Percentiles rank a stretch among this genome's conserved stretches.
Conservation (phyloP, 1,284 basidiomycete genomes). For the Apiotrichum akiyoshidainum region DNA sequence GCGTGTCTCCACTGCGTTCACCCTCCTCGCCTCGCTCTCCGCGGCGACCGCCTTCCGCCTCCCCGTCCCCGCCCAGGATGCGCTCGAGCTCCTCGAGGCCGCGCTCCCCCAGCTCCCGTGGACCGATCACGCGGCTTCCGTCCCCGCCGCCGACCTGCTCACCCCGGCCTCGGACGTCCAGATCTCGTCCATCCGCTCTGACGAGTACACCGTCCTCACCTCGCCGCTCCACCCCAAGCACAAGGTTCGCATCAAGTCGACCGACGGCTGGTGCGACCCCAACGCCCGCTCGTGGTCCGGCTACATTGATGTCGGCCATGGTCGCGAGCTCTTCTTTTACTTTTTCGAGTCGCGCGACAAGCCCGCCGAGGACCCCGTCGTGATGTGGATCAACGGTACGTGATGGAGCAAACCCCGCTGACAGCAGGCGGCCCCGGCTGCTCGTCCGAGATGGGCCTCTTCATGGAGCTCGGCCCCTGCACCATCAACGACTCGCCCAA, state of each 20-base stretch:
- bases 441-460: slow-evolving; percentile 52
- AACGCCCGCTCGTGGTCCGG: slow-evolving; percentile 49
- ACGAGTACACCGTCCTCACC: slow-evolving; percentile 31
- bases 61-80: too few species aligned
- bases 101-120: background rate
- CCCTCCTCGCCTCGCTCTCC: too few species aligned
- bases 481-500: slow-evolving; percentile 41
- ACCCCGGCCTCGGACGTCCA: slow-evolving; percentile 32
- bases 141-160: slow-evolving; percentile 11
- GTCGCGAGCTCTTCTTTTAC: slow-evolving; percentile 73
- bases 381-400: slow-evolving; percentile 51
- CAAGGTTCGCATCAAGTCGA: slow-evolving; percentile 48
- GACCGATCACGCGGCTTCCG: background rate
- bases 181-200: slow-evolving; percentile 24
- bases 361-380: slow-evolving; percentile 57
- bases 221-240: slow-evolving; percentile 35
- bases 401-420: background rate
- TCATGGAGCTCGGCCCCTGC: slow-evolving; percentile 55
- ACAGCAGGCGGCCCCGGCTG: slow-evolving; percentile 46
- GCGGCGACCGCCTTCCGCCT: too few species aligned
- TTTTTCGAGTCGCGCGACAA: slow-evolving; percentile 74
- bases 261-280: slow-evolving; percentile 51
- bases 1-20: too few species aligned
- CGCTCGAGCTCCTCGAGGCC: too few species aligned
- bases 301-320: slow-evolving; percentile 63